phyloP scores from a whole-genome alignment of 495 filamentous ascomycete species.

The Aspergillus egyptiacus region DNA sequence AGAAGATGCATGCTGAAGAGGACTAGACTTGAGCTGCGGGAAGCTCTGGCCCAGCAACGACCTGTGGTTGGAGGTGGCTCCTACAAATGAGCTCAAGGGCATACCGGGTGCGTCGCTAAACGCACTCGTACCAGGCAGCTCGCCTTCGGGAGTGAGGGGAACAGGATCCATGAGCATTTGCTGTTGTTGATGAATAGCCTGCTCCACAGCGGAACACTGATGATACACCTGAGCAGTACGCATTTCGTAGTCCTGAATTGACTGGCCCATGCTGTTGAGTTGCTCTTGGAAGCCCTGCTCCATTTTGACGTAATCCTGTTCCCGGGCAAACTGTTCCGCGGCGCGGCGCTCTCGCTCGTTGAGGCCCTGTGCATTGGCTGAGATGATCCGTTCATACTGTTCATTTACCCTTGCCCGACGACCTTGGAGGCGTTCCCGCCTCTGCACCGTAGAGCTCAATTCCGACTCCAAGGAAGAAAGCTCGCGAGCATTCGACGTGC shows the following conservation, averaged over 20 bases:
- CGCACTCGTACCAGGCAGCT: conserved; percentile 43
- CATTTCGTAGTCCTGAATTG: conserved; percentile 43
- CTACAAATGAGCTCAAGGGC: conserved; percentile 24
- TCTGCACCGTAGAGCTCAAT: conserved; percentile 58
- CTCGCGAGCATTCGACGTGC: conserved; percentile 57
- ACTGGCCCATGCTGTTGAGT: conserved; percentile 38
- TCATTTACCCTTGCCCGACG: conserved; percentile 71
- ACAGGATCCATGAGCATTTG: conserved; percentile 41
- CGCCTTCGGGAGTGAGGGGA: conserved; percentile 45
- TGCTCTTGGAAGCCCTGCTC: conserved; percentile 47
- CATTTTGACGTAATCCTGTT: conserved; percentile 56
- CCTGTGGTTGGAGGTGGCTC: conserved; percentile 28
- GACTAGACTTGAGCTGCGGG: conserved; percentile 35
- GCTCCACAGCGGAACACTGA: conserved; percentile 42
- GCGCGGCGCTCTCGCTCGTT: conserved; percentile 68
- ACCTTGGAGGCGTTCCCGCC: conserved; percentile 69
- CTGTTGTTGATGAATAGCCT: conserved; percentile 43
- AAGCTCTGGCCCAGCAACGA: conserved; percentile 39
- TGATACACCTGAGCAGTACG: conserved; percentile 45
- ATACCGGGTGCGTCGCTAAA: conserved; percentile 26
- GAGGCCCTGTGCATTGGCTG: conserved; percentile 68
- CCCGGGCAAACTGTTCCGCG: conserved; percentile 58
- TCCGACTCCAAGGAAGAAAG: conserved; percentile 61
- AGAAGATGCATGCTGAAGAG: conserved; percentile 36
- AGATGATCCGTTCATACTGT: conserved; percentile 70